phyloP scores from a whole-genome alignment of 2,329 filamentous ascomycete species.

The Cryphonectria radicalis region DNA sequence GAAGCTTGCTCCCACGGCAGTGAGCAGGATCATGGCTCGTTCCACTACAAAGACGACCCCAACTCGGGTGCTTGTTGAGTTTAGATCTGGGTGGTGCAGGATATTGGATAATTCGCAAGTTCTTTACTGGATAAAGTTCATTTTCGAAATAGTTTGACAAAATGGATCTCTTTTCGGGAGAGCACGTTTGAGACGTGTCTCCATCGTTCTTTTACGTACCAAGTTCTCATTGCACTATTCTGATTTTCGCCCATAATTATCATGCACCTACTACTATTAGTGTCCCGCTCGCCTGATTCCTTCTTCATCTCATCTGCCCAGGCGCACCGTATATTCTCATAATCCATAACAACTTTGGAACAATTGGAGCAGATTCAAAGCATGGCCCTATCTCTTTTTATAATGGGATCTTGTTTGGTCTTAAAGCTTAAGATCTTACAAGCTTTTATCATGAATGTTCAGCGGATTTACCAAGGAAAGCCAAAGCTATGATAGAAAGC shows the following conservation, averaged over 20 bases:
- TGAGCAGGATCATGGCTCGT: not conserved
- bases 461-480: no score
- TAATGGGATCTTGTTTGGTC: no score
- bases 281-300: not conserved
- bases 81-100: not conserved
- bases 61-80: conserved; percentile 3
- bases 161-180: not conserved
- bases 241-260: not conserved
- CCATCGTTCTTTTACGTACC: not conserved
- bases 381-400: no score
- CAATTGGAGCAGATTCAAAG: no score
- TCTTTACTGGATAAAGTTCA: not conserved
- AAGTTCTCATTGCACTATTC: not conserved
- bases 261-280: not conserved
- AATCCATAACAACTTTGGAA: no score
- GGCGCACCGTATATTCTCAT: no score
- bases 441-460: no score
- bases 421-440: no score
- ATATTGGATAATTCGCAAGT: not conserved
- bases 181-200: not conserved
- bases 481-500: no score
- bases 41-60: conserved; percentile 6
- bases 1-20: conserved; percentile 5
- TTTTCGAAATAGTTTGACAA: not conserved
- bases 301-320: not conserved